These are phyloP conservation scores for Asclepias syriaca DNA, from an alignment of 257 asterid genomes.

Conservation along the genomic window DNA sequence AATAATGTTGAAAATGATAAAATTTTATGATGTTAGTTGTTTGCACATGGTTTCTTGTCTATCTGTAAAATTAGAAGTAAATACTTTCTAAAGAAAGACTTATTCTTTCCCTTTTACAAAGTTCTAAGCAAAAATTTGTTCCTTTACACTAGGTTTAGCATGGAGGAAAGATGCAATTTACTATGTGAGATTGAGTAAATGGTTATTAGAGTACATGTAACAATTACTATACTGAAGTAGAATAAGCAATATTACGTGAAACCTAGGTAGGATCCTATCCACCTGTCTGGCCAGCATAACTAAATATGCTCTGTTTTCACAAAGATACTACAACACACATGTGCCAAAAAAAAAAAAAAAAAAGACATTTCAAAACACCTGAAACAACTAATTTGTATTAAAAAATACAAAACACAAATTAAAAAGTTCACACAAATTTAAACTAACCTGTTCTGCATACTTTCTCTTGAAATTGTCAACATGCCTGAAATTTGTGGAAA, in stretches of 20 bases:
- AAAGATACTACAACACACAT: background rate
- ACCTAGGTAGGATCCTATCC: background rate
- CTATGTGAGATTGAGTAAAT: background rate
- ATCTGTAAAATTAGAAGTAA: background rate
- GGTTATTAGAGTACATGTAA: background rate
- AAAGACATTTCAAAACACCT: background rate
- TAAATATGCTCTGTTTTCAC: background rate
- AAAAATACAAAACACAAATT: background rate
- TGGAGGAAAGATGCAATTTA: background rate
- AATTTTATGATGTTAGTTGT: background rate
- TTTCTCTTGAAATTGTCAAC: slow-evolving; percentile 66
- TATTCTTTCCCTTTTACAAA: background rate
- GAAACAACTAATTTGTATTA: background rate
- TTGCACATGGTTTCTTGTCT: background rate
- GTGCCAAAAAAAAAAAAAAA: background rate
- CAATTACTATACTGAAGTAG: background rate
- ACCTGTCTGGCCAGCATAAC: background rate
- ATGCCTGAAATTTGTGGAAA: slow-evolving; percentile 52
- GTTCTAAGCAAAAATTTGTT: background rate
- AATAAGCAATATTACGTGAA: background rate
- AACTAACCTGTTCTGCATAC: slow-evolving; percentile 85
- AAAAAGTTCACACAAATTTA: background rate
- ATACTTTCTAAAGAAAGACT: background rate
- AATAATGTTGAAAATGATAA: background rate
- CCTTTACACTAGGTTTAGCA: background rate